A percentile compares a stretch with the other conserved stretches of the same genome.
Evolutionary conservation across 306 rosid genomes (phyloP).

Genomic region (Neltuma alba): DNA sequence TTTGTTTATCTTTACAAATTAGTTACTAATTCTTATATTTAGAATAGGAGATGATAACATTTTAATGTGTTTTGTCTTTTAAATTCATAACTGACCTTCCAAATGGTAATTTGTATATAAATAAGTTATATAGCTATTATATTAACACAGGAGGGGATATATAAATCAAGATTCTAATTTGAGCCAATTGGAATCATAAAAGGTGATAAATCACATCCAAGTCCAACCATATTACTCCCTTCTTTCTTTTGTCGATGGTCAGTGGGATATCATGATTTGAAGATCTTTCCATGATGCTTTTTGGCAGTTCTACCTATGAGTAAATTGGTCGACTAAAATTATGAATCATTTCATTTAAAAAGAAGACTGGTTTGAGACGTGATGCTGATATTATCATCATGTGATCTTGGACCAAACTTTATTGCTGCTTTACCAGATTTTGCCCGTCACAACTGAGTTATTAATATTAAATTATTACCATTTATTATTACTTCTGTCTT

Average conservation of each 20-base stretch:
- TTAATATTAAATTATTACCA: neutral
- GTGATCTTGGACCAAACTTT: constrained; percentile 12
- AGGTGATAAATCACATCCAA: constrained; percentile 26
- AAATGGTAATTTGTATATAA: too few species aligned
- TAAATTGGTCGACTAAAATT: neutral
- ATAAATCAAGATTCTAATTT: too few species aligned
- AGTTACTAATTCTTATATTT: too few species aligned
- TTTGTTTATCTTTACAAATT: too few species aligned
- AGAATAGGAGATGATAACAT: too few species aligned
- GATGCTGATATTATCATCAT: constrained; percentile 20
- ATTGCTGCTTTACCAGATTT: neutral
- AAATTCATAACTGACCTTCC: too few species aligned
- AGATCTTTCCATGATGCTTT: neutral
- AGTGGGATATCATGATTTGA: neutral
- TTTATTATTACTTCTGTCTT: too few species aligned
- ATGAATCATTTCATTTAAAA: too few species aligned
- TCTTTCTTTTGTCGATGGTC: neutral
- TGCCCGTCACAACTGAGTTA: neutral
- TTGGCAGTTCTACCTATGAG: neutral
- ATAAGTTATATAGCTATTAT: too few species aligned
- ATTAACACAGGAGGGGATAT: too few species aligned
- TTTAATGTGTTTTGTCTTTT: too few species aligned
- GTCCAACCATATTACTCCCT: neutral
- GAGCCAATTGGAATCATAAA: constrained; percentile 4
- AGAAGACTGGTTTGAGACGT: too few species aligned